A percentile compares a stretch with the other conserved stretches of the same genome.
Evolutionary conservation across 345 rosid genomes (phyloP).

Genomic region (Populus simonii): DNA sequence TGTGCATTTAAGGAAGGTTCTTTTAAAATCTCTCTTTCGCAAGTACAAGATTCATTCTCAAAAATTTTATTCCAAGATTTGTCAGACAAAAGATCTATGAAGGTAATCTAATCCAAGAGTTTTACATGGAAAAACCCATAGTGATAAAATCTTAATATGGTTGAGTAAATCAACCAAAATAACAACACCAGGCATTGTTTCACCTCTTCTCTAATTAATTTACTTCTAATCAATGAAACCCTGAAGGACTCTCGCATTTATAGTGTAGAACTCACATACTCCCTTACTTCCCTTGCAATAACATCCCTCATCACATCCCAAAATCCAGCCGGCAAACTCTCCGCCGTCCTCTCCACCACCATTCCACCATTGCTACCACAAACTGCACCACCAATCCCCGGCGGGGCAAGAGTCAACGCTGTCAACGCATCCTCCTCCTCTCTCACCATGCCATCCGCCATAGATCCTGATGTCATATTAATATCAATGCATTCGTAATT

Average conservation of each 20-base stretch:
- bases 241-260: constrained; percentile 25
- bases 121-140: no score
- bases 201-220: neutral
- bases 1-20: neutral
- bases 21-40: neutral
- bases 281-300: constrained; percentile 67
- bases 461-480: neutral
- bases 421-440: constrained; percentile 54
- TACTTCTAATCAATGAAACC: constrained; percentile 23
- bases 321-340: constrained; percentile 45
- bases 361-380: neutral
- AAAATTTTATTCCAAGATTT: neutral
- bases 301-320: constrained; percentile 67
- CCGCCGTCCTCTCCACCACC: constrained; percentile 21
- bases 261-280: constrained; percentile 42
- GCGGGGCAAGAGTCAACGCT: constrained; percentile 66
- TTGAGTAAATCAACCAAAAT: neutral
- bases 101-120: neutral
- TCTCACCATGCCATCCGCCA: neutral
- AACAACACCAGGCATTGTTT: neutral
- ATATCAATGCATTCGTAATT: neutral
- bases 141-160: no score
- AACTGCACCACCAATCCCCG: constrained; percentile 36
- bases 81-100: neutral
- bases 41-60: neutral